Percentiles rank a stretch among this genome's conserved stretches.
Evolutionary conservation across 2,329 filamentous ascomycete species (phyloP).

Genomic region (Elsinoe fawcettii): DNA sequence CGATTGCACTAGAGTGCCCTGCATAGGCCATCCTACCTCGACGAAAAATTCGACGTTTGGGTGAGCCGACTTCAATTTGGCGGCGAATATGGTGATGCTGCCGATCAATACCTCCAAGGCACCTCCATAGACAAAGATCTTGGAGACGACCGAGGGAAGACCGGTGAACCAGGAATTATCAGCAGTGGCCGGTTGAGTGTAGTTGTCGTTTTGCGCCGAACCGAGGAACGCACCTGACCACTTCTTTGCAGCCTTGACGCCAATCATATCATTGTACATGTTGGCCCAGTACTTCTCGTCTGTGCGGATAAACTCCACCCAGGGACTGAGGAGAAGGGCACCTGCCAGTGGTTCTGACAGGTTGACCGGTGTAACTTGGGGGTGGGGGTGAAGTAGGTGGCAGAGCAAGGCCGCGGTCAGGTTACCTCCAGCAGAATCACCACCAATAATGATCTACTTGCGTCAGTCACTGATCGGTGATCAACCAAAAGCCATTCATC

Average conservation of each 20-base stretch:
- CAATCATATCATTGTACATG: constrained; percentile 45
- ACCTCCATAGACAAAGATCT: constrained; percentile 48
- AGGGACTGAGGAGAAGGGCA: constrained; percentile 50
- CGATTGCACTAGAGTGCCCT: background rate
- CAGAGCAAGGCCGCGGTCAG: constrained; percentile 40
- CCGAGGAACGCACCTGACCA: constrained; percentile 47
- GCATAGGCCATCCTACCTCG: constrained; percentile 14
- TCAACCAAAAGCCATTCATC: constrained; percentile 17
- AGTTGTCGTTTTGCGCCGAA: constrained; percentile 36
- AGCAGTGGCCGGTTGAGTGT: constrained; percentile 47
- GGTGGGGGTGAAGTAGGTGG: constrained; percentile 51
- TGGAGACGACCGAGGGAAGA: constrained; percentile 37
- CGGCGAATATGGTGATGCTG: constrained; percentile 45
- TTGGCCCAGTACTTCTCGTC: constrained; percentile 40
- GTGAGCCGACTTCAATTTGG: constrained; percentile 39
- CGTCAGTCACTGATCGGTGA: constrained; percentile 10
- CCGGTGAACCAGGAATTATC: constrained; percentile 47
- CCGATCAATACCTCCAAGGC: constrained; percentile 51
- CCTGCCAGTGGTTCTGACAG: constrained; percentile 41
- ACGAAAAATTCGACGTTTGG: constrained; percentile 30
- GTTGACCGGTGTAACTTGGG: constrained; percentile 38
- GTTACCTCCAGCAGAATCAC: constrained; percentile 50
- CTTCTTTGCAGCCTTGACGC: constrained; percentile 31
- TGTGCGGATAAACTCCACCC: constrained; percentile 46
- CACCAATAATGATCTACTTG: constrained; percentile 39